Evolutionary conservation across 1,139 yeast species (phyloP).

Genomic region (Wickerhamomyces sp.): DNA sequence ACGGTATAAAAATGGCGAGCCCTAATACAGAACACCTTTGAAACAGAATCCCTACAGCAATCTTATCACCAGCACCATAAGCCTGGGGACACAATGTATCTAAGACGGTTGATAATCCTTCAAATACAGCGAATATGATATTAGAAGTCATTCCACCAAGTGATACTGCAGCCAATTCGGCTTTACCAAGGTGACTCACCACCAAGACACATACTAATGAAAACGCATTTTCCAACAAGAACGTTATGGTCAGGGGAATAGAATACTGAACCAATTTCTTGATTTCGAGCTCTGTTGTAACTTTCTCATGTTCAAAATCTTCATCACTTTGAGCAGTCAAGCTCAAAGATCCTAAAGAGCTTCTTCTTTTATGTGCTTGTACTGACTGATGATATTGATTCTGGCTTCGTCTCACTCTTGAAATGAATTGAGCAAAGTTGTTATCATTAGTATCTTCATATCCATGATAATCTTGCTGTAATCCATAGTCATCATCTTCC

Average conservation of each 20-base stretch:
- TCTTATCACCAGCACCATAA: slow-evolving; percentile 64
- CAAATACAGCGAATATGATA: slow-evolving; percentile 77
- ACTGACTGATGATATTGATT: slow-evolving; percentile 13
- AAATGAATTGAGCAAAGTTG: slow-evolving; percentile 25
- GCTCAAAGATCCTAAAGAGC: slow-evolving; percentile 26
- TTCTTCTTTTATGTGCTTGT: slow-evolving; percentile 27
- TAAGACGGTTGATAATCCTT: slow-evolving; percentile 82
- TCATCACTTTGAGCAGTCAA: slow-evolving; percentile 28
- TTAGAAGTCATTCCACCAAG: slow-evolving; percentile 87
- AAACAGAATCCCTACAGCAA: slow-evolving; percentile 57
- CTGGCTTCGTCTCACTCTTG: slow-evolving; percentile 24
- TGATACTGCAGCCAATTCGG: slow-evolving; percentile 76
- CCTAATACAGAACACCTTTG: slow-evolving; percentile 63
- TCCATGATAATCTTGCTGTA: slow-evolving; percentile 29
- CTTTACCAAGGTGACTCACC: slow-evolving; percentile 70
- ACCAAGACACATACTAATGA: slow-evolving; percentile 67
- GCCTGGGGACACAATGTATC: slow-evolving; percentile 89
- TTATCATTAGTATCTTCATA: slow-evolving; percentile 33
- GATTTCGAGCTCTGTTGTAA: slow-evolving; percentile 44
- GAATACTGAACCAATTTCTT: slow-evolving; percentile 49
- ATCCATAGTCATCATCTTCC: slow-evolving; percentile 15
- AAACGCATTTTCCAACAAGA: slow-evolving; percentile 66
- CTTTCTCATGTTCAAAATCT: slow-evolving; percentile 40
- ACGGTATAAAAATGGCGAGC: slow-evolving; percentile 52
- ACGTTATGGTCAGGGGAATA: slow-evolving; percentile 61